Conservation (phyloP, 768 basidiomycete genomes). For the Agaricus subrufescens region DNA sequence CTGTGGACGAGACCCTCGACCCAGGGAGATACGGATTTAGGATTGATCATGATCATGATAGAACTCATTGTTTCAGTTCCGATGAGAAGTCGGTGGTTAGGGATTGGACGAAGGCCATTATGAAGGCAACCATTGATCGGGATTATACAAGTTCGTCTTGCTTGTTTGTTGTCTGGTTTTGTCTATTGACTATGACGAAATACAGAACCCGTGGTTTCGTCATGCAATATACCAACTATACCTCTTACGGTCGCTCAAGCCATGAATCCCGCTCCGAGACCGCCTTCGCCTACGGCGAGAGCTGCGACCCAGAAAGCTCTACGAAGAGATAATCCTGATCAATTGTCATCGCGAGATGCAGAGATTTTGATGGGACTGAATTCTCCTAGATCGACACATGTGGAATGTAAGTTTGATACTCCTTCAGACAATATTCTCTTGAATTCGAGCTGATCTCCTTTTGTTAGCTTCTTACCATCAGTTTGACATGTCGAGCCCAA, state of each 20-base stretch:
- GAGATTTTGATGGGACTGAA: conserved; percentile 67
- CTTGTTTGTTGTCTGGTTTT: neutral
- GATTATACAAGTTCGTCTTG: conserved; percentile 78
- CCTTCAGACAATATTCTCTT: too few species aligned
- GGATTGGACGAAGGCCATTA: conserved; percentile 99
- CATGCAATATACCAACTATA: conserved; percentile 95
- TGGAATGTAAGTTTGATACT: conserved; percentile 7
- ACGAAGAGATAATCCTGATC: conserved; percentile 79
- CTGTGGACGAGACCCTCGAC: conserved; percentile 87
- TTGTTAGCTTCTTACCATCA: too few species aligned
- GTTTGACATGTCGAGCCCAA: too few species aligned
- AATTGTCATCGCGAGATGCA: conserved; percentile 76
- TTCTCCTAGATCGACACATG: conserved; percentile 8
- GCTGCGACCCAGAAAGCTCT: conserved; percentile 86
- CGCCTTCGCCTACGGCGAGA: conserved; percentile 85
- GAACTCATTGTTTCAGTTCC: conserved; percentile 87
- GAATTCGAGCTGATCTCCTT: too few species aligned
- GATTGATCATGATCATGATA: conserved; percentile 84
- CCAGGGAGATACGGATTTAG: conserved; percentile 95
- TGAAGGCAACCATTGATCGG: conserved; percentile 96
- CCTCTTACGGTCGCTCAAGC: conserved; percentile 92
- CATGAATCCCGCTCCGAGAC: conserved; percentile 93
- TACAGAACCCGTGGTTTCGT: conserved; percentile 89
- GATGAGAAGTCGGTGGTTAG: conserved; percentile 80
- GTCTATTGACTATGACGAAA: conserved; percentile 11